These are phyloP conservation scores for Rubroboletus satanas DNA, from an alignment of 768 basidiomycete species.

Conservation along the genomic window DNA sequence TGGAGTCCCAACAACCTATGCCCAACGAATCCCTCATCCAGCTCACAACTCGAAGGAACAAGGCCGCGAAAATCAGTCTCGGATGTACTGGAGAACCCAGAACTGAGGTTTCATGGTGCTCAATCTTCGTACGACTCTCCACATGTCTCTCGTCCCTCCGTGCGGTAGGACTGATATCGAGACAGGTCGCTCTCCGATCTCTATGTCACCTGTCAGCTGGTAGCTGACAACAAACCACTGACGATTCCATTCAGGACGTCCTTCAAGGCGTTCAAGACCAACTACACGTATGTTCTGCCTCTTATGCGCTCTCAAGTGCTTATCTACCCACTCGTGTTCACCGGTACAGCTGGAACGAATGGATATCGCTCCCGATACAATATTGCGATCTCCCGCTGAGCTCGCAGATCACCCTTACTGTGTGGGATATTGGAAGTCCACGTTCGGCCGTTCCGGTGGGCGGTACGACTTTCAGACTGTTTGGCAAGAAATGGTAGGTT, in stretches of 20 bases:
- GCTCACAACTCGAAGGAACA: conserved; percentile 83
- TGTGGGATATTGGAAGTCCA: conserved; percentile 92
- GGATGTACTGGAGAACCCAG: conserved; percentile 79
- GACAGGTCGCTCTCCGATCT: conserved; percentile 84
- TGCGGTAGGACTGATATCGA: conserved; percentile 17
- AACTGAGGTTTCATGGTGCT: conserved; percentile 77
- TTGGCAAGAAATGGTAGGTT: conserved; percentile 87
- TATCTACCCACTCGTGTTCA: not conserved
- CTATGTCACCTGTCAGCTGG: conserved; percentile 88
- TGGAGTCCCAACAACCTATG: not conserved
- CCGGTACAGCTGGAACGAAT: conserved; percentile 84
- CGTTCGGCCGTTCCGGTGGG: conserved; percentile 80
- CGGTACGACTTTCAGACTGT: conserved; percentile 85
- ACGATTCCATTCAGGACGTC: conserved; percentile 90
- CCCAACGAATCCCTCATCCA: conserved; percentile 26
- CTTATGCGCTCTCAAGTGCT: not conserved
- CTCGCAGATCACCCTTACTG: conserved; percentile 88
- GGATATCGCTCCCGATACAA: conserved; percentile 85
- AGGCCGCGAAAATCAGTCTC: conserved; percentile 69
- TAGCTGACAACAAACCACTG: conserved; percentile 89
- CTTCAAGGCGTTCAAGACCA: conserved; percentile 87
- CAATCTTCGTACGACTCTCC: conserved; percentile 58
- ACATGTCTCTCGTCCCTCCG: conserved; percentile 5
- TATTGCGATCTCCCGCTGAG: conserved; percentile 90
- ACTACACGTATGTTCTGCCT: conserved; percentile 55